phyloP scores from a whole-genome alignment of 2,329 filamentous ascomycete species.

The Trichothecium sympodiale region DNA sequence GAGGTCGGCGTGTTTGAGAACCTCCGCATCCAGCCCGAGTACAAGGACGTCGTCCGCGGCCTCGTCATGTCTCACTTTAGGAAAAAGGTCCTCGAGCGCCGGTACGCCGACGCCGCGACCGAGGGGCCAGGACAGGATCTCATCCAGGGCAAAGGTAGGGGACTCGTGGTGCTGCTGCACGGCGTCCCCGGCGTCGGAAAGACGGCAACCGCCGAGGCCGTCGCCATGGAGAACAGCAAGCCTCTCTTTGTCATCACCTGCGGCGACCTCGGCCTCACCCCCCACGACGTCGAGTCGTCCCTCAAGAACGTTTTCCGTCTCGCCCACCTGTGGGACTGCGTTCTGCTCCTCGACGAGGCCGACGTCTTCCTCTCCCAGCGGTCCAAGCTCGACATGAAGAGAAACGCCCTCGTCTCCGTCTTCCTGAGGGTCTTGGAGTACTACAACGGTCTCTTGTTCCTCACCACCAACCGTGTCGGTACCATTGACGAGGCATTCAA shows the following conservation, averaged over 20 bases:
- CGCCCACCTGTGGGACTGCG: conserved; percentile 26
- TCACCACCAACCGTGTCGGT: conserved; percentile 40
- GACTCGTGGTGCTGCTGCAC: conserved; percentile 32
- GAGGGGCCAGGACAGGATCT: conserved; percentile 24
- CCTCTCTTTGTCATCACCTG: conserved; percentile 38
- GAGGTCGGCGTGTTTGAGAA: conserved; percentile 27
- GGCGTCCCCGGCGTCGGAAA: conserved; percentile 38
- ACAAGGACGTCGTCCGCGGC: conserved; percentile 28
- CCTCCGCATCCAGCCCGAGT: conserved; percentile 25
- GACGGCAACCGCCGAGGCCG: conserved; percentile 33
- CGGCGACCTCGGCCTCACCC: conserved; percentile 32
- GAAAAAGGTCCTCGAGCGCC: conserved; percentile 24
- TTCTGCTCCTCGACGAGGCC: conserved; percentile 25
- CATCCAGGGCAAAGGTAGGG: conserved; percentile 32
- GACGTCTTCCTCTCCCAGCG: conserved; percentile 22
- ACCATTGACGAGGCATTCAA: conserved; percentile 37
- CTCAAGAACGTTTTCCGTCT: conserved; percentile 31
- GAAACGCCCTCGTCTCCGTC: conserved; percentile 27
- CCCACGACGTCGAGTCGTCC: conserved; percentile 26
- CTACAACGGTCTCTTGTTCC: conserved; percentile 33
- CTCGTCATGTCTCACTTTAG: conserved; percentile 30
- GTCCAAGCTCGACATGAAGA: conserved; percentile 17
- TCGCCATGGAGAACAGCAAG: conserved; percentile 27
- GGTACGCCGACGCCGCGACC: conserved; percentile 15
- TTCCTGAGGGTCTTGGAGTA: conserved; percentile 36